Evolutionary conservation across 345 rosid genomes (phyloP), one percentile per base, ranked within the genome.

Genomic region (Melastoma malabathricum): DNA sequence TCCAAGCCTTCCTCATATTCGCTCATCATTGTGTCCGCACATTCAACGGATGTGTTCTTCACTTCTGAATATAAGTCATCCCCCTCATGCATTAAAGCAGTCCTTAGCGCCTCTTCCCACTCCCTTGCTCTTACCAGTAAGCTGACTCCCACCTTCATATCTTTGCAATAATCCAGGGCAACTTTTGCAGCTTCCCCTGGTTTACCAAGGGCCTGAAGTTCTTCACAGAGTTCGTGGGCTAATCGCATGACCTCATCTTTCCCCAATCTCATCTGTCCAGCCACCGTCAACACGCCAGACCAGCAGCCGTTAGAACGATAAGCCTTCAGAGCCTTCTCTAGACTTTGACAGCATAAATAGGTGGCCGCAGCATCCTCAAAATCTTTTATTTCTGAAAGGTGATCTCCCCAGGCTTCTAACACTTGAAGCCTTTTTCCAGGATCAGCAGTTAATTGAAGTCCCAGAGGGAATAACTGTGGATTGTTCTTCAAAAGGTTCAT

Each of bases 171-270:
- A 19, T 84, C 98, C 34, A 92, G 68, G 50, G 95, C 97, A 64
- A 92, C 79, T 67, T 81, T 87, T 44, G 97, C 97, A 59, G 98
- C 95, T 67, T 87, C 95, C 57, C 76, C 88, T 4, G 97, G 95
- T 62, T 82, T 92, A 43, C 98, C 98, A 29, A 87, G 78, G 56
- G 88, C 95, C 18, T 87, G 93, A 44, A 92, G 88, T 67, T 92
- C 97, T 73, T 92, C 98, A 68, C 75, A 70, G 31, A 87, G 84
- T 50, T 92, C 98, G 51, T 75, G 69, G 55, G 97, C 97, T 71
- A 87, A 67, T 66, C 76, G 82, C 66, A 72, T 18, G 46, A 78
- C 69, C 77, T 81, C 90, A 59, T 76, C 80, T 44, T 75, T 77
- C 58, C 72, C 82, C 65, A 82, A 51, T 70, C 83, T 82, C 58